Conservation (phyloP, 768 basidiomycete species). For the Kwoniella shandongensis region DNA sequence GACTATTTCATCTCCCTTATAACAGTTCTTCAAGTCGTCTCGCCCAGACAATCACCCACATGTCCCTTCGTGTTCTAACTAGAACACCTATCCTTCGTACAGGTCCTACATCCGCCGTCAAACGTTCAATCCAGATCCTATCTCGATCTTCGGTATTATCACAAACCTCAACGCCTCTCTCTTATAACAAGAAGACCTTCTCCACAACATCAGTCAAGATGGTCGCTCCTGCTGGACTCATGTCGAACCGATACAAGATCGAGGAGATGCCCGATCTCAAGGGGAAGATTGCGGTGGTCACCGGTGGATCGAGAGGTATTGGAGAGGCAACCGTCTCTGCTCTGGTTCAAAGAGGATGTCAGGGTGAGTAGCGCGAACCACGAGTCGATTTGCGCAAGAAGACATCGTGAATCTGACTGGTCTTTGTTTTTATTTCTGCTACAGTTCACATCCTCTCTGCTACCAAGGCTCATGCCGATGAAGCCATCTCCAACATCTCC, state of each 20-base stretch:
- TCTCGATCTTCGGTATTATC: slow-evolving; percentile 4
- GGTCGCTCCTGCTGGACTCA: slow-evolving; percentile 42
- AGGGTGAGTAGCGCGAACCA: slow-evolving; percentile 24
- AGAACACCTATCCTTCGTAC: no score
- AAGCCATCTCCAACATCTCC: slow-evolving; percentile 36
- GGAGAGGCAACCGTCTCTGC: slow-evolving; percentile 38
- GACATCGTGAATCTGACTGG: neutral
- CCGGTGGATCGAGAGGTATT: slow-evolving; percentile 57
- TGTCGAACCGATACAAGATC: slow-evolving; percentile 48
- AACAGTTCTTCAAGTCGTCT: no score
- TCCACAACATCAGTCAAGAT: slow-evolving; percentile 18
- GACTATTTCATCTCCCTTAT: no score
- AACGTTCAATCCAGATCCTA: neutral
- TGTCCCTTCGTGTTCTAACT: no score
- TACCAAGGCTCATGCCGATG: slow-evolving; percentile 45
- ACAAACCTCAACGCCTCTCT: neutral
- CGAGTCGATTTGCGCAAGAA: neutral
- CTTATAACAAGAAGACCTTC: slow-evolving; percentile 1
- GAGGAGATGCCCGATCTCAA: slow-evolving; percentile 58
- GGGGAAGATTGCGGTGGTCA: slow-evolving; percentile 59
- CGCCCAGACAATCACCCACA: no score
- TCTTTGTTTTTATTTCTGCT: neutral
- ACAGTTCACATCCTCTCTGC: slow-evolving; percentile 48
- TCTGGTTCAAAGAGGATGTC: slow-evolving; percentile 38
- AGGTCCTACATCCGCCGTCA: no score